phyloP scores from a whole-genome alignment of 2,329 filamentous ascomycete species.

The Capronia americana region DNA sequence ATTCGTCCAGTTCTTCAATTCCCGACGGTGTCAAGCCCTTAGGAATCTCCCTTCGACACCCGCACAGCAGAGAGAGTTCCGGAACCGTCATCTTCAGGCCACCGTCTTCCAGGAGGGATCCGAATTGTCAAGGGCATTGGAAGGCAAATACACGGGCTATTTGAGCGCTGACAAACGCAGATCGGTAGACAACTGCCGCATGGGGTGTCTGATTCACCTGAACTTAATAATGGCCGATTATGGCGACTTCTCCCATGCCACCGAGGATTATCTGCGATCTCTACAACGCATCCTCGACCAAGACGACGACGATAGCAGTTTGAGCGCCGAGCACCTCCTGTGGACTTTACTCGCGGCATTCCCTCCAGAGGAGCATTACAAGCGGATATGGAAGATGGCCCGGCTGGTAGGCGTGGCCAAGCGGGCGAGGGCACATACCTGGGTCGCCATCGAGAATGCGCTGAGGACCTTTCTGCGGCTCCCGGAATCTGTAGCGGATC shows the following conservation, averaged over 20 bases:
- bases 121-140: slow-evolving; percentile 13
- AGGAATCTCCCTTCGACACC: slow-evolving; percentile 25
- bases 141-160: slow-evolving; percentile 10
- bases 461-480: slow-evolving; percentile 20
- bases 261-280: slow-evolving; percentile 17
- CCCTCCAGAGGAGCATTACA: slow-evolving; percentile 12
- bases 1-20: slow-evolving; percentile 20
- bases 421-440: slow-evolving; percentile 12
- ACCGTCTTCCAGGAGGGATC: slow-evolving; percentile 20
- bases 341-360: slow-evolving; percentile 26
- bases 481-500: slow-evolving; percentile 8
- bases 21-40: slow-evolving; percentile 13
- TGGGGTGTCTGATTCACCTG: slow-evolving; percentile 28
- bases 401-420: slow-evolving; percentile 26
- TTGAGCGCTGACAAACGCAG: slow-evolving; percentile 25
- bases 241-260: slow-evolving; percentile 22
- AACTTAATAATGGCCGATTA: slow-evolving; percentile 27
- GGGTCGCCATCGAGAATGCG: slow-evolving; percentile 21
- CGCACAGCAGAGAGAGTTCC: slow-evolving; percentile 17
- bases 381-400: slow-evolving; percentile 25
- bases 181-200: slow-evolving; percentile 27
- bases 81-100: slow-evolving; percentile 2
- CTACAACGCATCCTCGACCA: slow-evolving; percentile 25
- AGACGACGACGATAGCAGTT: slow-evolving; percentile 26
- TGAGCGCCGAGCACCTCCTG: slow-evolving; percentile 27